Evolutionary conservation across 2,329 filamentous ascomycete species (phyloP), one percentile per base, ranked within the genome.

Genomic region (Trichophyton equinum): DNA sequence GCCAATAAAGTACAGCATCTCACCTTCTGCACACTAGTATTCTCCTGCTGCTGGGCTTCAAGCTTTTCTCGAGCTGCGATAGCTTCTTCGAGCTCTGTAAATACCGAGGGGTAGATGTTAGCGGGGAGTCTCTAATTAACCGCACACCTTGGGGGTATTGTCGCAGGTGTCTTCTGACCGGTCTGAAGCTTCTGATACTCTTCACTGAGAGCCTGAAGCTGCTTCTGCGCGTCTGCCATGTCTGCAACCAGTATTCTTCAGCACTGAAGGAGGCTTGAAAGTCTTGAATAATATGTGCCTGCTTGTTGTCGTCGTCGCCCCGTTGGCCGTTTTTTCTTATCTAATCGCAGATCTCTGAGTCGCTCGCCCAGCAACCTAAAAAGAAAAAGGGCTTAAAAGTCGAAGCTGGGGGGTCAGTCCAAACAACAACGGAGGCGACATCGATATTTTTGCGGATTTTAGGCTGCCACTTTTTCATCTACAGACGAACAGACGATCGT

Each of bases 31-130:
- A 99, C 94, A 15, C 87, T 86, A 57, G 86, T 77, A 72, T 97
- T 99, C 74, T 99, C 94, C 71, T 96, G 89, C 73, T 88, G 88
- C 74, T 99, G 94, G 5, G 91, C 77, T 73, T 96, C 91, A 5
- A 99, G 84, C 75, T 88, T 95, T 77, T 99, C 91, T 64, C 91
- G 84, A 8, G 90, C 88, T 51, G 85, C 81, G 27, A 97, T 84
- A 18, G 84, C 78, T 49, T 79, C 82, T 73, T 91, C 88, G 60
- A 97, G 82, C 67, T 97, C 94, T 96, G 67, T 38, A 27, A 22
- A n/a, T 44, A 49, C 9, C 18, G 47, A 27, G 11, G 9, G 53
- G 46, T 9, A 46, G 44, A n/a, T 18, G 57, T 61, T 62, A 44
- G 30, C 30, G 6, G 22, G 38, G 38, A 9, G 7, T 15, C 2